Percentiles rank a stretch among this genome's conserved stretches.
phyloP scores from a whole-genome alignment of 139 green algal species.

The Zygnema cylindricum region DNA sequence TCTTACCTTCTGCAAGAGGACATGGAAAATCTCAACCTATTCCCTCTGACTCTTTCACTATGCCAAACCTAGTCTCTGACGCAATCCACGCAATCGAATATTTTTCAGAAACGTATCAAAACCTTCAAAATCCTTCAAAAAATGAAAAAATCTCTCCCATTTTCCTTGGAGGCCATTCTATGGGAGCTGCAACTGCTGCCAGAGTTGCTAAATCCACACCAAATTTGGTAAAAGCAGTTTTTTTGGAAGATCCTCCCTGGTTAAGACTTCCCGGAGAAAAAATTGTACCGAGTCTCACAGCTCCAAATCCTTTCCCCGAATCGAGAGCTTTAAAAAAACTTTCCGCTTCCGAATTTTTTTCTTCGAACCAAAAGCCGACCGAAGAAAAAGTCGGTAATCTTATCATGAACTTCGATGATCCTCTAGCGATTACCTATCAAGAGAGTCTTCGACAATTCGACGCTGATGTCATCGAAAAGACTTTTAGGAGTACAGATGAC shows the following conservation, averaged over 20 bases:
- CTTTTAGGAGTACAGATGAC: not conserved
- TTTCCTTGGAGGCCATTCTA: not conserved
- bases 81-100: not conserved
- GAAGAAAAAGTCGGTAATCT: not conserved
- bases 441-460: not conserved
- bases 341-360: not conserved
- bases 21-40: not conserved
- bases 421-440: not conserved
- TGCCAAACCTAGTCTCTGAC: not conserved
- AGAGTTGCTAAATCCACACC: not conserved
- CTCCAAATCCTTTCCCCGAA: not conserved
- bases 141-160: not conserved
- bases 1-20: not conserved
- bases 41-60: not conserved
- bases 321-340: not conserved
- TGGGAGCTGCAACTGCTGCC: not conserved
- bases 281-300: not conserved
- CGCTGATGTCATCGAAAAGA: not conserved
- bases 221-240: not conserved
- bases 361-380: not conserved
- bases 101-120: too few species aligned
- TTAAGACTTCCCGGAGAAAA: not conserved
- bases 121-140: too few species aligned
- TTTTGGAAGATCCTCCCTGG: not conserved
- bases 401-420: not conserved